These are phyloP conservation scores for Pseudovirgaria hyperparasitica DNA, from an alignment of 2,329 filamentous ascomycete species.

Conservation along the genomic window DNA sequence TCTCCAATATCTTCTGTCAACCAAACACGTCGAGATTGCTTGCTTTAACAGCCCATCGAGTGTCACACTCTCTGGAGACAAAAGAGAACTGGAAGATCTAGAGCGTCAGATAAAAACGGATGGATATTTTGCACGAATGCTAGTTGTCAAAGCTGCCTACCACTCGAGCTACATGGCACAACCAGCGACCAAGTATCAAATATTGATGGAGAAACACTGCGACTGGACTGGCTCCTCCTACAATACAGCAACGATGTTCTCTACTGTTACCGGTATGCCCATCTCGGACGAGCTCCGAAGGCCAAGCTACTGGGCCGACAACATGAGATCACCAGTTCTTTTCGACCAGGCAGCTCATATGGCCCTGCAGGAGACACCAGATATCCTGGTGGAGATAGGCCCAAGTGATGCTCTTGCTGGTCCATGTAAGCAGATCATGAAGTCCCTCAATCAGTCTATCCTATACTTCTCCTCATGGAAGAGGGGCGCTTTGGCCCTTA, in stretches of 20 bases:
- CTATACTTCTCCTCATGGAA: constrained; percentile 5
- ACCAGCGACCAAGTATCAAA: too few species aligned
- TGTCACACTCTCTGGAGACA: constrained; percentile 3
- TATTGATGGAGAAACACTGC: constrained; percentile 6
- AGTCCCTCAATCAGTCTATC: constrained; percentile 1
- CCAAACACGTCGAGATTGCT: constrained; percentile 4
- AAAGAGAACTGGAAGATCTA: neutral
- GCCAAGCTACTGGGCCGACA: constrained; percentile 4
- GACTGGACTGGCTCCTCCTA: constrained; percentile 1
- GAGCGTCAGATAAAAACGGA: constrained; percentile 2
- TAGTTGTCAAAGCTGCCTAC: constrained; percentile 9
- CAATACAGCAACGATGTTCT: constrained; percentile 4
- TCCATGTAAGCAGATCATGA: constrained; percentile 6
- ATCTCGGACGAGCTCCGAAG: neutral
- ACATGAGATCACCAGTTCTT: constrained; percentile 5
- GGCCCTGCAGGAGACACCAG: constrained; percentile 1
- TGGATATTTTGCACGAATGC: constrained; percentile 8
- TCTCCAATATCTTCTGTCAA: constrained; percentile 4
- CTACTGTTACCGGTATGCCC: constrained; percentile 1
- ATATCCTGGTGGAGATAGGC: constrained; percentile 11
- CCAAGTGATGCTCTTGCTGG: constrained; percentile 9
- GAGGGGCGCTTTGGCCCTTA: constrained; percentile 2
- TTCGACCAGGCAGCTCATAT: constrained; percentile 7
- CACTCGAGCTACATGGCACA: constrained; percentile 8
- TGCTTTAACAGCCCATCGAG: constrained; percentile 8